Evolutionary conservation across 2,329 filamentous ascomycete species (phyloP).

Genomic region (Scedosporium dehoogii): DNA sequence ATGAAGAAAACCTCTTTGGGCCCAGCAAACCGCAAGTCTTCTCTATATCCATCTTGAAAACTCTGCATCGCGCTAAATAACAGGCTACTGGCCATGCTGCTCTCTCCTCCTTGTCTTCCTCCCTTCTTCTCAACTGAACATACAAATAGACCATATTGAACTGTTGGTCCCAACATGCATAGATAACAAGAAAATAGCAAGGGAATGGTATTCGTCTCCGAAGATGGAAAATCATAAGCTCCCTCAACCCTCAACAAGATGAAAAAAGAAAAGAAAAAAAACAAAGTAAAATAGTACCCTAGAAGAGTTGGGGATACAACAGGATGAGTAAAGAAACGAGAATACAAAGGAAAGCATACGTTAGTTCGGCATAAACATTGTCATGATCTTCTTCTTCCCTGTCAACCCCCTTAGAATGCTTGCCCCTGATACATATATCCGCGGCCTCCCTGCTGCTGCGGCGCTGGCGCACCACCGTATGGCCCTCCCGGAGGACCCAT

Average conservation of each 20-base stretch:
- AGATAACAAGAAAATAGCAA: background rate
- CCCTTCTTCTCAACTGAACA: background rate
- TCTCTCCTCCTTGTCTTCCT: background rate
- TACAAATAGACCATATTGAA: background rate
- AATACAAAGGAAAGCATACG: background rate
- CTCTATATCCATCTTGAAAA: too few species aligned
- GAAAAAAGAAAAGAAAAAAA: background rate
- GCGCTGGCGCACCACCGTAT: background rate
- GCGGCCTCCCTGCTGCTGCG: background rate
- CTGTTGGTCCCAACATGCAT: background rate
- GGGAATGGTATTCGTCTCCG: too few species aligned
- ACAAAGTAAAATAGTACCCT: background rate
- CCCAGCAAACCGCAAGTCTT: too few species aligned
- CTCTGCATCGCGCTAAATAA: too few species aligned
- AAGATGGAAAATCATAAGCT: too few species aligned
- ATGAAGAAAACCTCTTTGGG: too few species aligned
- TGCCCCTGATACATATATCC: slow-evolving; percentile 1
- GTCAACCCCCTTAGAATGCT: slow-evolving; percentile 7
- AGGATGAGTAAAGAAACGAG: background rate
- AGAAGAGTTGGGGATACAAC: background rate
- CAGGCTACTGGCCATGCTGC: too few species aligned
- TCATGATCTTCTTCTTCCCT: background rate
- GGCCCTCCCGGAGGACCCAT: background rate
- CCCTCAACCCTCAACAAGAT: background rate
- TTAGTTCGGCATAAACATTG: background rate